These are phyloP conservation scores for Hygrocybe punicea DNA, from an alignment of 768 basidiomycete species.

Conservation along the genomic window DNA sequence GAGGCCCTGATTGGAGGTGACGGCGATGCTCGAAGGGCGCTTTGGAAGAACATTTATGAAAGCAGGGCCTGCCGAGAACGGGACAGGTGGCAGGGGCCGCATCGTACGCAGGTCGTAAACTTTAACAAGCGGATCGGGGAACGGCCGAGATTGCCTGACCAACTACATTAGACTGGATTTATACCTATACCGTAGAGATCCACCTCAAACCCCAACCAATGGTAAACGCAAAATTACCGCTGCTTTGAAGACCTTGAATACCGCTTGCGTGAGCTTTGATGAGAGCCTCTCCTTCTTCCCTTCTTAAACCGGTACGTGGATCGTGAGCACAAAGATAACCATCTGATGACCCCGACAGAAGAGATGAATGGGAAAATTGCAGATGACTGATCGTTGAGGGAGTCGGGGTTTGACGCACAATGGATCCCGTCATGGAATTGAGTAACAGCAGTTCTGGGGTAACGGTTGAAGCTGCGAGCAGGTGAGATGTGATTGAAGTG, in stretches of 20 bases:
- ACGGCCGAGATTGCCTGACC: slow-evolving; percentile 76
- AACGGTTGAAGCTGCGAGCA: slow-evolving; percentile 57
- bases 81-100: slow-evolving; percentile 76
- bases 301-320: slow-evolving; percentile 57
- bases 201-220: slow-evolving; percentile 87
- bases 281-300: slow-evolving; percentile 48
- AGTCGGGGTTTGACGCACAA: slow-evolving; percentile 54
- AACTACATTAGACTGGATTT: slow-evolving; percentile 10
- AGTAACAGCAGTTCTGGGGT: slow-evolving; percentile 63
- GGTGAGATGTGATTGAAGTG: slow-evolving; percentile 48
- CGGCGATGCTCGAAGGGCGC: slow-evolving; percentile 66
- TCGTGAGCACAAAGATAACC: slow-evolving; percentile 72
- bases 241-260: slow-evolving; percentile 74
- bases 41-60: slow-evolving; percentile 81
- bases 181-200: neutral
- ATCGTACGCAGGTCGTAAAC: slow-evolving; percentile 86
- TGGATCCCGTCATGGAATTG: slow-evolving; percentile 68
- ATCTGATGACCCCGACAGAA: slow-evolving; percentile 69
- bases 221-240: slow-evolving; percentile 78
- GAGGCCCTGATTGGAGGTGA: slow-evolving; percentile 78
- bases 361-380: slow-evolving; percentile 57
- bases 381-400: slow-evolving; percentile 64
- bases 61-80: slow-evolving; percentile 82
- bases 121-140: slow-evolving; percentile 90
- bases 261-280: slow-evolving; percentile 80